Percentiles rank a stretch among this genome's conserved stretches.
These are phyloP conservation scores for Paramecium caudatum DNA, from an alignment of 73 alveolate genomes.

Conservation along the genomic window DNA sequence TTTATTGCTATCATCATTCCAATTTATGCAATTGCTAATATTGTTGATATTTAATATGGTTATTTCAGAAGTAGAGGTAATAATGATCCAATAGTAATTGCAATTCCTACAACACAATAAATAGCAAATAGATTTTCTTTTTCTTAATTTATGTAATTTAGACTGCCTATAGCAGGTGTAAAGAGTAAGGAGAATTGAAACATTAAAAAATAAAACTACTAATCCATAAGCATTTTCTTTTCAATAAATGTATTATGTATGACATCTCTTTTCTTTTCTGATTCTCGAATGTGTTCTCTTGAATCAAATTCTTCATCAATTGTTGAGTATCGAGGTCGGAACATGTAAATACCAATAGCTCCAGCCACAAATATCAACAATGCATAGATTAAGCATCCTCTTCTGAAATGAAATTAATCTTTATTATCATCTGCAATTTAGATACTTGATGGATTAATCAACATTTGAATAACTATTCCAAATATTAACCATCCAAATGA, in stretches of 20 bases:
- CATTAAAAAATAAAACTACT: constrained; percentile 5
- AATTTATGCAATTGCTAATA: neutral
- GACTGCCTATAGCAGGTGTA: constrained; percentile 35
- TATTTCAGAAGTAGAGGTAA: neutral
- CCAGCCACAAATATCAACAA: neutral
- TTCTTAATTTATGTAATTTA: neutral
- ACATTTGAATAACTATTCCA: neutral
- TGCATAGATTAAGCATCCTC: constrained; percentile 13
- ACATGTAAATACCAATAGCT: neutral
- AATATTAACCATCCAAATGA: constrained; percentile 17
- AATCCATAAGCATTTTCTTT: constrained; percentile 5
- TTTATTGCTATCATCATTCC: constrained; percentile 27
- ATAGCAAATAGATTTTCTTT: neutral
- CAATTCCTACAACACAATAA: neutral
- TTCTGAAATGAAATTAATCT: neutral
- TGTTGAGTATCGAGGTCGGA: constrained; percentile 15
- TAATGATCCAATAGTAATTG: neutral
- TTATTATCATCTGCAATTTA: neutral
- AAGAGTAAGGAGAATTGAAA: neutral
- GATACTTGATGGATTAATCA: neutral
- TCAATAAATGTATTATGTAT: constrained; percentile 12
- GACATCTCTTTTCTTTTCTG: neutral
- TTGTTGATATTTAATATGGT: neutral
- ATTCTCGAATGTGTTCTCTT: neutral
- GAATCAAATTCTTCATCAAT: constrained; percentile 31